These are phyloP conservation scores for Penicillium brevicompactum DNA, from an alignment of 2,329 filamentous ascomycete species.

Conservation along the genomic window DNA sequence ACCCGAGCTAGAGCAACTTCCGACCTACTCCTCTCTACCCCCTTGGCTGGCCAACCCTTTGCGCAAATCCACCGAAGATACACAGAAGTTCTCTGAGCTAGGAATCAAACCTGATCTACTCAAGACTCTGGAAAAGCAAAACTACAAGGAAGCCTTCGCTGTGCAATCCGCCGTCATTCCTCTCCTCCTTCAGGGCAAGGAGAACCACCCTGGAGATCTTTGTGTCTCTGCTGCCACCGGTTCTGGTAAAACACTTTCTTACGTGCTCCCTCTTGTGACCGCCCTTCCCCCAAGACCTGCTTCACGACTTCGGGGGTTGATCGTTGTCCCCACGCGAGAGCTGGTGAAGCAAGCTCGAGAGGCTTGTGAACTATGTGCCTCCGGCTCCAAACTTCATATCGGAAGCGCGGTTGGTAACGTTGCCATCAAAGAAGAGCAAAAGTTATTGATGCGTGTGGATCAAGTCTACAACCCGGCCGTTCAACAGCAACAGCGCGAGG, in stretches of 20 bases:
- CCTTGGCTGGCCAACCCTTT: conserved; percentile 77
- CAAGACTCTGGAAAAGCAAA: conserved; percentile 66
- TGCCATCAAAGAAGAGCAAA: conserved; percentile 67
- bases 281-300: conserved; percentile 67
- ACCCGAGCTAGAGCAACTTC: conserved; percentile 58
- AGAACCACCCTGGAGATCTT: conserved; percentile 70
- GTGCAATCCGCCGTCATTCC: conserved; percentile 81
- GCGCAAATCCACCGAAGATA: conserved; percentile 64
- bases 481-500: conserved; percentile 46
- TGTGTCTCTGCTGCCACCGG: conserved; percentile 92
- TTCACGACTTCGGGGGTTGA: conserved; percentile 72
- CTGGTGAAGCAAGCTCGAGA: conserved; percentile 84
- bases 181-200: conserved; percentile 68
- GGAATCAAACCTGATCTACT: conserved; percentile 64
- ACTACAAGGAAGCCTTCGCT: conserved; percentile 72
- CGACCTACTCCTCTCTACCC: conserved; percentile 77
- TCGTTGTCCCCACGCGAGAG: conserved; percentile 89
- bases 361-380: conserved; percentile 72
- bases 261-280: conserved; percentile 81
- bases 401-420: conserved; percentile 83
- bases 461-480: conserved; percentile 69
- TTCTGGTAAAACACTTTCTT: conserved; percentile 92
- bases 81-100: conserved; percentile 64
- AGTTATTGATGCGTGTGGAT: conserved; percentile 63
- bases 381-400: conserved; percentile 72